phyloP scores from a whole-genome alignment of 2,329 filamentous ascomycete species.

The Westerdykella ornata region DNA sequence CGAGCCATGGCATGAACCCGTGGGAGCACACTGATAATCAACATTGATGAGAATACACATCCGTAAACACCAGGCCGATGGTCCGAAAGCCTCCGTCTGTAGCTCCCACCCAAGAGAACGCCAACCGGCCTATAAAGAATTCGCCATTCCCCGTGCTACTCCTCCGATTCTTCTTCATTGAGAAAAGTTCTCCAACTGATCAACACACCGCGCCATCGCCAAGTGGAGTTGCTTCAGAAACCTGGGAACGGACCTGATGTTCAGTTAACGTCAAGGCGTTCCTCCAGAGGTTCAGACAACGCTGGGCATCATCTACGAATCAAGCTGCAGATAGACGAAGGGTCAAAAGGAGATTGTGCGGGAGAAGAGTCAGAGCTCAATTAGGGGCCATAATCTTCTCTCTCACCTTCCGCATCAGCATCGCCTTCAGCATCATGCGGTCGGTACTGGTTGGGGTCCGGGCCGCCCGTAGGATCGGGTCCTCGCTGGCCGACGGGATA shows the following conservation, averaged over 20 bases:
- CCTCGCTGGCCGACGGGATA: constrained; percentile 36
- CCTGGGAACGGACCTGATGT: no score
- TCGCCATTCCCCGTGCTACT: no score
- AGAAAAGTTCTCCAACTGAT: background rate
- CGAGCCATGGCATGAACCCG: constrained; percentile 16
- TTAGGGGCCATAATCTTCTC: constrained; percentile 35
- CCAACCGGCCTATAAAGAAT: background rate
- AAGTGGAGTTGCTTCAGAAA: no score
- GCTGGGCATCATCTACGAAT: no score
- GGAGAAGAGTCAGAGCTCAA: background rate
- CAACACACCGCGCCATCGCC: background rate
- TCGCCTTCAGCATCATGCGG: constrained; percentile 33
- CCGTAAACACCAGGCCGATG: background rate
- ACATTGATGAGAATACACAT: no score
- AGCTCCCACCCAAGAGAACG: no score
- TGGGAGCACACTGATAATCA: background rate
- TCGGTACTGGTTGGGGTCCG: constrained; percentile 35
- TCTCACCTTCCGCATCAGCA: constrained; percentile 37
- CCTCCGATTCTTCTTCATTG: no score
- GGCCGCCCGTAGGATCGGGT: constrained; percentile 31
- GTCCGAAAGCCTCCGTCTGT: background rate
- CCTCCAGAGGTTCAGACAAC: no score
- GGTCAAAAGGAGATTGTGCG: background rate
- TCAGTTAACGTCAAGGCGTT: no score
- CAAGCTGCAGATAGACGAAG: background rate